These are phyloP conservation scores for Acaromyces ingoldii DNA, from an alignment of 1,284 basidiomycete species.

Conservation along the genomic window DNA sequence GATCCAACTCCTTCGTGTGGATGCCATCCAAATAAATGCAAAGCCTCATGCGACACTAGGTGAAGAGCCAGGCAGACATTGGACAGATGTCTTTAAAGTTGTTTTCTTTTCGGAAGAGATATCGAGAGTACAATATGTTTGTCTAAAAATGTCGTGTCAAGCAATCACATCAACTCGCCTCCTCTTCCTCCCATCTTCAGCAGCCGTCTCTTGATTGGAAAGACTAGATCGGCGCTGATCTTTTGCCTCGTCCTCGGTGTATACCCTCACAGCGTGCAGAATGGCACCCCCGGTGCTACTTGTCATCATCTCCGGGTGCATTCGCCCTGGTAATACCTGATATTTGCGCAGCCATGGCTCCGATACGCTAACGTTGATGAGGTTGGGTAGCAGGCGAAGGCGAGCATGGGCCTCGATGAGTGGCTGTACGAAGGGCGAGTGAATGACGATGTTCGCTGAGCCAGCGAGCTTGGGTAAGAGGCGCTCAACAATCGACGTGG, in stretches of 20 bases:
- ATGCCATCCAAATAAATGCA: no score
- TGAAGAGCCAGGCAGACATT: no score
- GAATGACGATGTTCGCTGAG: constrained; percentile 77
- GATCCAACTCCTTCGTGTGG: no score
- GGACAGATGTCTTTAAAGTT: no score
- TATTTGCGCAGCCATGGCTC: constrained; percentile 87
- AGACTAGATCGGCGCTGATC: no score
- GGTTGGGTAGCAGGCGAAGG: constrained; percentile 65
- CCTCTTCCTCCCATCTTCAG: no score
- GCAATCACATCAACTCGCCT: no score
- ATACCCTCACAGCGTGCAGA: constrained; percentile 73
- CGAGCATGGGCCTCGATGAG: constrained; percentile 72
- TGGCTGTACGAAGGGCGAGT: constrained; percentile 68
- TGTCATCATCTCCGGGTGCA: constrained; percentile 90
- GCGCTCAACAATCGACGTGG: constrained; percentile 71
- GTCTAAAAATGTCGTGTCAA: no score
- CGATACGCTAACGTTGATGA: constrained; percentile 72
- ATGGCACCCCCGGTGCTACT: constrained; percentile 85
- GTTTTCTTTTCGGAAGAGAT: no score
- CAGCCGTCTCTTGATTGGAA: no score
- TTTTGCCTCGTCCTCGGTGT: constrained; percentile 26
- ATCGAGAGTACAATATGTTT: no score
- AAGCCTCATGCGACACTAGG: no score
- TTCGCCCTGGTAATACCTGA: constrained; percentile 81
- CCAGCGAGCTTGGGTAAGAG: constrained; percentile 74